Conservation (phyloP, 2,329 filamentous ascomycete genomes). For the Alternaria sp. region DNA sequence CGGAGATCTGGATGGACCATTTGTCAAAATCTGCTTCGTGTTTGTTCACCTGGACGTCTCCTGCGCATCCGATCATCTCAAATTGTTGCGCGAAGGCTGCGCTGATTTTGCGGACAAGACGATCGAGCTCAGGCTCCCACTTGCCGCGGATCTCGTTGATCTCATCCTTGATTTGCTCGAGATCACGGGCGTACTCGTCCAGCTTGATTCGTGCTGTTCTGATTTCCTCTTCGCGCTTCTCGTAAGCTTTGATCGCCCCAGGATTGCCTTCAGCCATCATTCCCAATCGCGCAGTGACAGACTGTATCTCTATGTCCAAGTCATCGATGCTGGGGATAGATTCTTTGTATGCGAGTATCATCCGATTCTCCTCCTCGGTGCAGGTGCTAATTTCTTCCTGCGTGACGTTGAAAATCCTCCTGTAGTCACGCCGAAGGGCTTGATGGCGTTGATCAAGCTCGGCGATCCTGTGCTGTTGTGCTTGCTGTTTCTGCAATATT, state of each 20-base stretch:
- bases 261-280: constrained; percentile 81
- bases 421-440: constrained; percentile 19
- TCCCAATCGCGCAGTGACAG: constrained; percentile 77
- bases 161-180: constrained; percentile 63
- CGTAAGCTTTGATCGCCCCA: constrained; percentile 76
- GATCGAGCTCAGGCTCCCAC: constrained; percentile 87
- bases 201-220: constrained; percentile 68
- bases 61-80: constrained; percentile 90
- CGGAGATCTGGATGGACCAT: constrained; percentile 92
- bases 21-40: constrained; percentile 88
- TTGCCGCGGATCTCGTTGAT: constrained; percentile 72
- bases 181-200: constrained; percentile 61
- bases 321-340: constrained; percentile 57
- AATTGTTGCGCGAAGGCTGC: constrained; percentile 94
- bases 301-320: constrained; percentile 76
- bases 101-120: constrained; percentile 80
- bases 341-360: constrained; percentile 30
- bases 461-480: constrained; percentile 24
- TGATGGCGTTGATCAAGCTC: constrained; percentile 26
- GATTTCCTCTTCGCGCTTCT: constrained; percentile 65
- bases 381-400: constrained; percentile 27
- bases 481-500: constrained; percentile 47
- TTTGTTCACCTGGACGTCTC: constrained; percentile 88
- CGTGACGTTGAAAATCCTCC: constrained; percentile 24
- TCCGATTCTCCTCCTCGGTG: constrained; percentile 35